Percentiles rank a stretch among this genome's conserved stretches.
These are phyloP conservation scores for Stentor roeselii DNA, from an alignment of 73 alveolate genomes.

Conservation along the genomic window DNA sequence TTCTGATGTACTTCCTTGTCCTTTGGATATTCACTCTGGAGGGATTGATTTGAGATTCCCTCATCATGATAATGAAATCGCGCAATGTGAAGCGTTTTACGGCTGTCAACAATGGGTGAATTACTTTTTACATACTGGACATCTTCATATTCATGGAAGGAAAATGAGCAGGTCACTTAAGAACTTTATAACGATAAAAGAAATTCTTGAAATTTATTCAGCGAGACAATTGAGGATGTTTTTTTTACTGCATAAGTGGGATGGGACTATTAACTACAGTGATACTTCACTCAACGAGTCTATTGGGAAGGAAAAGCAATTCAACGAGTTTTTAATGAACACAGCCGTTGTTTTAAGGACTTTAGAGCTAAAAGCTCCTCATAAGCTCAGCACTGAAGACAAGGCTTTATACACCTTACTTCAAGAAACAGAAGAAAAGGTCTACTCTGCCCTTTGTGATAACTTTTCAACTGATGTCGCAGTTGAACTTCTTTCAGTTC, in stretches of 20 bases:
- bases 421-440: slow-evolving; percentile 46
- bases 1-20: slow-evolving; percentile 73
- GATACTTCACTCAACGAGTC: slow-evolving; percentile 81
- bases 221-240: slow-evolving; percentile 90
- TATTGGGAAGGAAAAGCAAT: slow-evolving; percentile 77
- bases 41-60: slow-evolving; percentile 82
- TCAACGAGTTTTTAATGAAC: slow-evolving; percentile 79
- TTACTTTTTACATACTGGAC: slow-evolving; percentile 99
- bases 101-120: slow-evolving; percentile 97
- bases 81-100: slow-evolving; percentile 92
- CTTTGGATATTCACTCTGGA: slow-evolving; percentile 93
- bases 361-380: slow-evolving; percentile 59
- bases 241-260: slow-evolving; percentile 91
- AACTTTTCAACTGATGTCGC: slow-evolving; percentile 91
- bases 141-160: slow-evolving; percentile 93
- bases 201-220: slow-evolving; percentile 64
- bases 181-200: slow-evolving; percentile 95
- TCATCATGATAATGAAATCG: slow-evolving; percentile 95
- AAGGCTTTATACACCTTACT: slow-evolving; percentile 51
- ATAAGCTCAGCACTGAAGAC: slow-evolving; percentile 78
- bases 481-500: slow-evolving; percentile 53
- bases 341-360: slow-evolving; percentile 71
- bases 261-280: slow-evolving; percentile 86
- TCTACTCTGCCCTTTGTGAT: slow-evolving; percentile 81
- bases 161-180: slow-evolving; percentile 98